Evolutionary conservation across 495 filamentous ascomycete genomes (phyloP).

Genomic region (Penicillium coprophilum): DNA sequence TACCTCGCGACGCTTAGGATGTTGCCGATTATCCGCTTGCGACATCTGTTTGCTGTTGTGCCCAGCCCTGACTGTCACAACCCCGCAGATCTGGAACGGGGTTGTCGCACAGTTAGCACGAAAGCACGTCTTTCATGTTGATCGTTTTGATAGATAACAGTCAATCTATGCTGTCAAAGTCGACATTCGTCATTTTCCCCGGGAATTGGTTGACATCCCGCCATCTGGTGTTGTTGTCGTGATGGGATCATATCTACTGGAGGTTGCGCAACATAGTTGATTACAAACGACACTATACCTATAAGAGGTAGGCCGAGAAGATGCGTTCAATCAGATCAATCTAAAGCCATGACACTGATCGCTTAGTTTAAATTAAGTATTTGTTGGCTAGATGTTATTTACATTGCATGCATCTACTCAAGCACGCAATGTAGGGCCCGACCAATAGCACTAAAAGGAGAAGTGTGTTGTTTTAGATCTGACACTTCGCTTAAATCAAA

Average conservation of each 20-base stretch:
- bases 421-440: constrained; percentile 5
- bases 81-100: constrained; percentile 1
- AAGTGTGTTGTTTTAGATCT: neutral
- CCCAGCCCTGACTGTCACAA: neutral
- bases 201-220: constrained; percentile 13
- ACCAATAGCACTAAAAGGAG: neutral
- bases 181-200: constrained; percentile 8
- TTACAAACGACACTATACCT: neutral
- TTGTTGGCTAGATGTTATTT: neutral
- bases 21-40: constrained; percentile 20
- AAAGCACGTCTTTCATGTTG: constrained; percentile 11
- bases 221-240: neutral
- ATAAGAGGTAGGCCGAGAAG: neutral
- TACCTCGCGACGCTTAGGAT: neutral
- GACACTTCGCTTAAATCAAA: too few relatives aligned
- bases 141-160: neutral
- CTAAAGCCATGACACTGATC: too few relatives aligned
- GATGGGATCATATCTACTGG: constrained; percentile 3
- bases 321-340: neutral
- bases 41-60: neutral
- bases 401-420: neutral
- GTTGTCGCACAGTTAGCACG: constrained; percentile 6
- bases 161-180: neutral
- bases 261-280: constrained; percentile 13
- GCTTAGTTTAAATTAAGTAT: neutral